Evolutionary conservation across 345 rosid genomes (phyloP), one percentile per base, ranked within the genome.

Genomic region (Lepidium aucheri): DNA sequence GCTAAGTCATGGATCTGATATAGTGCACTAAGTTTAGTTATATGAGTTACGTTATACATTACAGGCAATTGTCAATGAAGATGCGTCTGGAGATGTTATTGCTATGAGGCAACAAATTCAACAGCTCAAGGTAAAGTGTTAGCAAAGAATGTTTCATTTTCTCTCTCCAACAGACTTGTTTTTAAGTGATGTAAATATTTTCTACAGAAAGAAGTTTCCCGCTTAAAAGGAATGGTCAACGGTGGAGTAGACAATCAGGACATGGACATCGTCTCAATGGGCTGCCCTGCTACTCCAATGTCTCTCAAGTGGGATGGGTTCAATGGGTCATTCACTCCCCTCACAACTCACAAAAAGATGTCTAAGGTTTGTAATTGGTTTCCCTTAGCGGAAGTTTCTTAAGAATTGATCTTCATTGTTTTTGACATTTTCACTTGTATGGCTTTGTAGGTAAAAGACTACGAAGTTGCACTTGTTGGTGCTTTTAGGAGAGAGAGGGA

Each of bases 61-160:
- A 63, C 77, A 94, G 99, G 99, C 97, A 50, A 81, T 94, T 67
- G 81, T 94, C 60, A 94, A 94, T 52, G 99, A 94, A 82, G 99
- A 94, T 80, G 88, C 99, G 56, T 88, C 91, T 32, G 99, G 99
- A 60, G 97, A 94, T 84, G 91, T 90, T 53, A 79, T 90, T 78
- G 85, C 91, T 52, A 90, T 94, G 99, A 77, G 99, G 51, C 53
- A 81, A 74, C 96, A 94, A 81, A 94, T 94, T 65, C 99, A 94
- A 74, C 96, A 90, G 51, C 90, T 94, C 9, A 94, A 85, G 95
- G 99, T 90, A 84, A 6, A n/a, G 16, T 8, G 10, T 59, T 15
- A 16, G 28, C 44, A 53, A n/a, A 59, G 14, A 52, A n/a, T 51
- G 67, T 40, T 22, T 67, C 13, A 36, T 22, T 43, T 46, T 53